These are phyloP conservation scores for Saururus chinensis DNA, from an alignment of 164 flowering plant species.

Conservation along the genomic window DNA sequence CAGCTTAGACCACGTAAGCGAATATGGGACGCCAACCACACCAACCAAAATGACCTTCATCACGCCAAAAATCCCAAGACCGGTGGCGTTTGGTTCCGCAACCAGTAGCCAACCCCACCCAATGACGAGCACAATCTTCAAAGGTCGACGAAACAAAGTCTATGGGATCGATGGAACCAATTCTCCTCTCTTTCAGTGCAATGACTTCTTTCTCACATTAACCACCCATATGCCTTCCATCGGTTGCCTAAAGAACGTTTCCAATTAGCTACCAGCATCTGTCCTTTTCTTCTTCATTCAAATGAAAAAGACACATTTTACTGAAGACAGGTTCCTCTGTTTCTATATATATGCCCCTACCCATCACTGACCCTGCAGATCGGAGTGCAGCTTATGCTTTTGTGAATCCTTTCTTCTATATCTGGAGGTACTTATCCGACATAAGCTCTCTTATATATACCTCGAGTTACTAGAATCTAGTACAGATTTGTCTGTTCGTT, in stretches of 20 bases:
- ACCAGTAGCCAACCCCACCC: slow-evolving; percentile 42
- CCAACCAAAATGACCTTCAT: slow-evolving; percentile 18
- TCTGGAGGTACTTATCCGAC: neutral
- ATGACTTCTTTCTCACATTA: neutral
- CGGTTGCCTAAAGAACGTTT: slow-evolving; percentile 1
- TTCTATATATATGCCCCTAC: slow-evolving; percentile 9
- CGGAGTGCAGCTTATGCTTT: neutral
- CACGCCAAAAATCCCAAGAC: slow-evolving; percentile 1
- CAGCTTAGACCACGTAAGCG: slow-evolving; percentile 1
- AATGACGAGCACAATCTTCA: slow-evolving; percentile 5
- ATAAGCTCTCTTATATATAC: no score
- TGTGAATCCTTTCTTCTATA: neutral
- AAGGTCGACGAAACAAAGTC: neutral
- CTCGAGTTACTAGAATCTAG: neutral
- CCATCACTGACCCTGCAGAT: neutral
- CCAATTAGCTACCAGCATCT: slow-evolving; percentile 7
- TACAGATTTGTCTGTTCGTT: neutral
- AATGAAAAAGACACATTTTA: slow-evolving; percentile 5
- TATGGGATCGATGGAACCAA: neutral
- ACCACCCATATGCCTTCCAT: slow-evolving; percentile 6
- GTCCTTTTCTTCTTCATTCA: slow-evolving; percentile 6
- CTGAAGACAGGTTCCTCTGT: neutral
- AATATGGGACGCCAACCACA: slow-evolving; percentile 43
- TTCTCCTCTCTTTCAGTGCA: neutral
- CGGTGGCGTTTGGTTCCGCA: slow-evolving; percentile 19